Conservation (phyloP, 129 eudicot species). For the Mikania micrantha region DNA sequence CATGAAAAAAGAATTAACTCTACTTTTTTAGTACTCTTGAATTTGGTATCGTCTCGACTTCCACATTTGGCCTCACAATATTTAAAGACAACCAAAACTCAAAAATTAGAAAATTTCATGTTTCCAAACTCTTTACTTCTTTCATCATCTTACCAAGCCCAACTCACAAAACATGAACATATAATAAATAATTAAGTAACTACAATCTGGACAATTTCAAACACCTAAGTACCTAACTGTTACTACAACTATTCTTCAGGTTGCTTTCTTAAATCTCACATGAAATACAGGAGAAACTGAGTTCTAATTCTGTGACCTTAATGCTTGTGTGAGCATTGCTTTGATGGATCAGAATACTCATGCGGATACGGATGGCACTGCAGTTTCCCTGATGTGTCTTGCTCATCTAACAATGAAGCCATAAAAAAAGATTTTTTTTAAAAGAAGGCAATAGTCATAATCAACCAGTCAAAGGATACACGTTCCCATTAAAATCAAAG, state of each 20-base stretch:
- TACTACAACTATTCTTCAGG: slow-evolving; percentile 23
- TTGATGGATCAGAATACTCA: slow-evolving; percentile 47
- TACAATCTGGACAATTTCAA: slow-evolving; percentile 59
- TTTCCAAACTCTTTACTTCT: not conserved
- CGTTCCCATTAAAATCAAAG: slow-evolving; percentile 79
- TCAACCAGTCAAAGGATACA: slow-evolving; percentile 3
- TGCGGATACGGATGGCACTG: slow-evolving; percentile 98
- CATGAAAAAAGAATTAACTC: too few relatives aligned
- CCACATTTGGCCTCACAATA: slow-evolving; percentile 46
- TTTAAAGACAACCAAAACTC: slow-evolving; percentile 7
- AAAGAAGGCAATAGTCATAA: not conserved
- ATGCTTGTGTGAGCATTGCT: slow-evolving; percentile 52
- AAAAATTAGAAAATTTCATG: slow-evolving; percentile 5
- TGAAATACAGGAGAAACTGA: slow-evolving; percentile 50
- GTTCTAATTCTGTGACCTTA: slow-evolving; percentile 38
- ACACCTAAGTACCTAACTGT: slow-evolving; percentile 13
- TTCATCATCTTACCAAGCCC: slow-evolving; percentile 3
- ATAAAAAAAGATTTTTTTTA: not conserved
- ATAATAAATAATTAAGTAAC: slow-evolving; percentile 5
- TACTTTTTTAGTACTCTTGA: slow-evolving; percentile 34
- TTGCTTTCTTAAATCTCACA: not conserved
- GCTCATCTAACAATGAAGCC: slow-evolving; percentile 48
- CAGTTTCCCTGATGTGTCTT: slow-evolving; percentile 72
- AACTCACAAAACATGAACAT: not conserved
- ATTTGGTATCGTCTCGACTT: slow-evolving; percentile 25